A percentile compares a stretch with the other conserved stretches of the same genome.
Evolutionary conservation across 345 rosid genomes (phyloP).

Genomic region (Camelina neglecta): DNA sequence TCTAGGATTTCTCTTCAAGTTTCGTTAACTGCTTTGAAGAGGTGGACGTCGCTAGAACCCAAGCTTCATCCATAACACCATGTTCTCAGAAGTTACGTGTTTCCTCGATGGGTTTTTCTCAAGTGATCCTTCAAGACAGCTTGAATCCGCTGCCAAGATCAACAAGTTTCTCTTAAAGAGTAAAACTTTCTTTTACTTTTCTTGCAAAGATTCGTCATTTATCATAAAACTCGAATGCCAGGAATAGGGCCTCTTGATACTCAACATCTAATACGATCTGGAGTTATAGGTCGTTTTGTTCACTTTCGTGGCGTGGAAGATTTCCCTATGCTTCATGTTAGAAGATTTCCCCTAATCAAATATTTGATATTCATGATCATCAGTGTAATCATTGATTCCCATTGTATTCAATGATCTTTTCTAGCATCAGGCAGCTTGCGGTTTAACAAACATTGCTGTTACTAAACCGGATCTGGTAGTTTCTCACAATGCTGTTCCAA

Average conservation of each 20-base stretch:
- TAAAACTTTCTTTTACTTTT: background rate
- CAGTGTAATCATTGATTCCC: constrained; percentile 1
- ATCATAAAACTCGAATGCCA: background rate
- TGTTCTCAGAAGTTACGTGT: background rate
- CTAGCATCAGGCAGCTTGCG: constrained; percentile 76
- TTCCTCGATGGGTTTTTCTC: background rate
- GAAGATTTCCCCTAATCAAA: no score
- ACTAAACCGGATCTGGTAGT: constrained; percentile 60
- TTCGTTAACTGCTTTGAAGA: background rate
- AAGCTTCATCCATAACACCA: background rate
- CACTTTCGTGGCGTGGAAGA: constrained; percentile 64
- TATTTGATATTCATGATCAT: background rate
- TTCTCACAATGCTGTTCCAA: constrained; percentile 62
- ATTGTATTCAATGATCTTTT: constrained; percentile 3
- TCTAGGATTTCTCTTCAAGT: constrained; percentile 1
- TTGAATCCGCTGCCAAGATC: background rate
- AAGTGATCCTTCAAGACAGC: background rate
- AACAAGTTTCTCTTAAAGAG: background rate
- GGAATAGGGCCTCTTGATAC: no score
- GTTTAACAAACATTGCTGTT: background rate
- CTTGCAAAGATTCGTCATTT: background rate
- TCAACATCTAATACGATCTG: no score
- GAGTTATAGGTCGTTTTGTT: constrained; percentile 49
- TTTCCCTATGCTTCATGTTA: constrained; percentile 66
- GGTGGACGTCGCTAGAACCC: background rate